Evolutionary conservation across 768 basidiomycete species (phyloP), one percentile per base, ranked within the genome.

Genomic region (Lyophyllum shimeji): DNA sequence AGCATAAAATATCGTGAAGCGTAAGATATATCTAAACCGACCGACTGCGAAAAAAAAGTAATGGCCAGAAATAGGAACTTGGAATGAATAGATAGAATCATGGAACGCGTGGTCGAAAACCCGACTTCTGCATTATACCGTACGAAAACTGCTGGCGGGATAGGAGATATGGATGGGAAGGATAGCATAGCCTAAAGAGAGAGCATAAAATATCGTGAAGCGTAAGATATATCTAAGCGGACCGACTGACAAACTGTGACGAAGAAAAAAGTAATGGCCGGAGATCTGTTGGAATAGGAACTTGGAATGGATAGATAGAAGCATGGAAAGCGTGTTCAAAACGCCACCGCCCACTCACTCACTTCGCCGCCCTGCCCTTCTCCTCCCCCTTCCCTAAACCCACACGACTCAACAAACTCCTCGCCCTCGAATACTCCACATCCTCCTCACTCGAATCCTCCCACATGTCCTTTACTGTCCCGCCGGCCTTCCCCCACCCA

Each of bases 371-470:
- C 6, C 7, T 33, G 31, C 34, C 34, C 34, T 37, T 15, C 39
- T 2, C 39, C n/a, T 27, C 27, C 29, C 25, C 8, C 46, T n/a
- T 46, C 25, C 46, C 25, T 27, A n/a, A 8, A 46, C 3, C 2
- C 74, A 46, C 3, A 0, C 74, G 72, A 40, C 68, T 74, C 62
- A 92, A 73, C 67, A 86, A 51, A 53, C 60, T 74, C 71, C 78
- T 80, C 52, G 87, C 90, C 20, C 64, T 74, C 51, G 72, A 62
- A 71, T 92, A 91, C 66, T 77, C 84, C 57, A 79, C 84, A 64
- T 89, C 87, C 61, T 90, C 86, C 49, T 87, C 87, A 63, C 86
- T 86, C 61, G 89, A 89, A 62, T 93, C 87, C 57, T 79, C 78
- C 90, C 89, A 91, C 57, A 83, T 65, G 59, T 83, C 82, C 63